phyloP scores from a whole-genome alignment of 768 basidiomycete species.

The Roridomyces roridus region DNA sequence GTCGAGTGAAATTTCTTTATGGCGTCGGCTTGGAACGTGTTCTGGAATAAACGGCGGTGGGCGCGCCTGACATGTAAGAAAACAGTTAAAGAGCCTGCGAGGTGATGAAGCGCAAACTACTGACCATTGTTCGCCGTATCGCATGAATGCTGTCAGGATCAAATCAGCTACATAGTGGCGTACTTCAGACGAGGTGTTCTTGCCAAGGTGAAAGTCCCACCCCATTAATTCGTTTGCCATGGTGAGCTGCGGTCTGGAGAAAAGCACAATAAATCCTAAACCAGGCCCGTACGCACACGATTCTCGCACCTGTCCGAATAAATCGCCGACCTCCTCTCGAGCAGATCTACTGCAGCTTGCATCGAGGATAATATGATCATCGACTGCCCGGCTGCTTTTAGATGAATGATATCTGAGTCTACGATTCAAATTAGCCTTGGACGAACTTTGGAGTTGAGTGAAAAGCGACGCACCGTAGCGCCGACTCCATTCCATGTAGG shows the following conservation, averaged over 20 bases:
- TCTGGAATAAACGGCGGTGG: constrained; percentile 29
- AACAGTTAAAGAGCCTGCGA: not conserved
- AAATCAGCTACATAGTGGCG: not conserved
- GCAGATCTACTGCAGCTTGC: constrained; percentile 38
- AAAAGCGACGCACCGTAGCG: not conserved
- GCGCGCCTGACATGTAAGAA: constrained; percentile 20
- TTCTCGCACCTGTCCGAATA: constrained; percentile 42
- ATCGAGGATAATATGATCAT: constrained; percentile 40
- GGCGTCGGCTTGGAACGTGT: constrained; percentile 26
- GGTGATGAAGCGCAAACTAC: no score
- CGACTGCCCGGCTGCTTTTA: constrained; percentile 26
- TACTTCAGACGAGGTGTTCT: constrained; percentile 12
- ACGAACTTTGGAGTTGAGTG: not conserved
- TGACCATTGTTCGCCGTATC: no score
- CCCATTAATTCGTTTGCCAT: constrained; percentile 34
- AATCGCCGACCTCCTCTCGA: constrained; percentile 39
- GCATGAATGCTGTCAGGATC: constrained; percentile 15
- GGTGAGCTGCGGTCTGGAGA: constrained; percentile 18
- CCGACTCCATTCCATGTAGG: constrained; percentile 27
- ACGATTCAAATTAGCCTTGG: no score
- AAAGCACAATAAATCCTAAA: not conserved
- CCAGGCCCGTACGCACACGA: not conserved
- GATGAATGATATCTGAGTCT: constrained; percentile 33
- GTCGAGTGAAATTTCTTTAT: constrained; percentile 27
- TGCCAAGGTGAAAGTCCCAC: constrained; percentile 24